A percentile compares a stretch with the other conserved stretches of the same genome.
These are phyloP conservation scores for Pezicula carpinea DNA, from an alignment of 2,329 filamentous ascomycete genomes.

Conservation along the genomic window DNA sequence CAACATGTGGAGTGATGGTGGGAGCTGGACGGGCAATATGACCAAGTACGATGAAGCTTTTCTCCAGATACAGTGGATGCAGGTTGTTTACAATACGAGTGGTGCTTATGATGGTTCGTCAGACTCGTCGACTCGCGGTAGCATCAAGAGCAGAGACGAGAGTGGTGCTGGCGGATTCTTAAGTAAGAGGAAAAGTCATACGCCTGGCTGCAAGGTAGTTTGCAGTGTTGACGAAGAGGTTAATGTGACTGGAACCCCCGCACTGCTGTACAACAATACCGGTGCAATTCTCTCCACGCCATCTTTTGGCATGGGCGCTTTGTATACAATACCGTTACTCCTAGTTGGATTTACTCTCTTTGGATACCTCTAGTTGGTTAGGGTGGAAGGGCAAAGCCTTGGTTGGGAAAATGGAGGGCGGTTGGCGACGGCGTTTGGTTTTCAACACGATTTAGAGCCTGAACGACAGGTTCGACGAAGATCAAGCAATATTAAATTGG, in stretches of 20 bases:
- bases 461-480: too few relatives aligned
- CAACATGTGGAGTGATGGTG: constrained; percentile 30
- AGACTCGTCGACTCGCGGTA: neutral
- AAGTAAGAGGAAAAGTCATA: constrained; percentile 17
- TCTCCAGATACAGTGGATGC: constrained; percentile 29
- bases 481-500: too few relatives aligned
- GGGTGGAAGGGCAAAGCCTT: too few relatives aligned
- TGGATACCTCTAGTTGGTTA: too few relatives aligned
- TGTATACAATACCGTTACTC: too few relatives aligned
- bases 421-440: too few relatives aligned
- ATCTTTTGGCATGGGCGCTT: too few relatives aligned
- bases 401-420: too few relatives aligned
- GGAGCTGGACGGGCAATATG: constrained; percentile 28
- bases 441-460: too few relatives aligned
- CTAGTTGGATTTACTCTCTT: too few relatives aligned
- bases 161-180: constrained; percentile 7
- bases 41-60: constrained; percentile 19
- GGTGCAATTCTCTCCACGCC: neutral
- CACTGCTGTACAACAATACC: constrained; percentile 20
- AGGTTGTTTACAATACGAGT: constrained; percentile 25
- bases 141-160: constrained; percentile 11
- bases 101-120: constrained; percentile 10
- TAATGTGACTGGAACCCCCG: constrained; percentile 20
- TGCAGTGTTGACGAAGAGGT: constrained; percentile 24
- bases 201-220: constrained; percentile 20